Conservation (phyloP, 164 flowering plant genomes). For the Aristolochia fimbriata region DNA sequence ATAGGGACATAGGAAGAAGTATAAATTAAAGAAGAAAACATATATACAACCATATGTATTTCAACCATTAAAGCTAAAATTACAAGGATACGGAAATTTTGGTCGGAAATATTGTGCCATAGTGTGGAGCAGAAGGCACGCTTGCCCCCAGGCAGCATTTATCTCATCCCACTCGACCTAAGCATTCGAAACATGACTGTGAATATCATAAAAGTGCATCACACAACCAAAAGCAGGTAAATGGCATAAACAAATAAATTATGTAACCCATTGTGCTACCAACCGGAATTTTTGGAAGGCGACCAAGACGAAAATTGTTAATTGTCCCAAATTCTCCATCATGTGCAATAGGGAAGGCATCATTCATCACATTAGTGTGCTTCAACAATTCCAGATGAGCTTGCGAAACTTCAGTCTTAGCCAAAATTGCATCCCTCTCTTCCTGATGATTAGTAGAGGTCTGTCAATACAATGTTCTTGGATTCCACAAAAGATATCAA, state of each 20-base stretch:
- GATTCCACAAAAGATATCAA: not conserved
- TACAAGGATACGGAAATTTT: constrained; percentile 67
- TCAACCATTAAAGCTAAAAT: not conserved
- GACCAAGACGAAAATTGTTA: constrained; percentile 93
- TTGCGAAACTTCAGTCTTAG: constrained; percentile 92
- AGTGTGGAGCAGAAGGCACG: constrained; percentile 94
- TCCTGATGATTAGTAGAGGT: constrained; percentile 37
- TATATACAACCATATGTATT: too few relatives aligned
- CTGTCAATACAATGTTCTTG: too few relatives aligned
- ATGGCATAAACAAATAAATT: not conserved
- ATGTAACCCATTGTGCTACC: constrained; percentile 8
- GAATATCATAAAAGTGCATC: not conserved
- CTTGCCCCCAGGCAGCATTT: constrained; percentile 99
- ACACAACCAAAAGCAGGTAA: not conserved
- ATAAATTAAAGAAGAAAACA: too few relatives aligned
- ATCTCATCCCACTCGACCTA: constrained; percentile 99
- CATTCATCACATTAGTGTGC: constrained; percentile 84
- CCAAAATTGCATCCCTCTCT: constrained; percentile 89
- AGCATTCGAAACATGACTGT: not conserved
- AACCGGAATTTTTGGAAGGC: constrained; percentile 87
- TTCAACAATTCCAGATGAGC: constrained; percentile 90
- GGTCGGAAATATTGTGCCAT: constrained; percentile 91
- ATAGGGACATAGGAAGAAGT: not conserved
- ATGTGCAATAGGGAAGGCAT: constrained; percentile 87
- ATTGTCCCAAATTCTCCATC: constrained; percentile 99